Percentiles rank a stretch among this genome's conserved stretches.
phyloP scores from a whole-genome alignment of 2,329 filamentous ascomycete species.

The Tolypocladium ovalisporum region DNA sequence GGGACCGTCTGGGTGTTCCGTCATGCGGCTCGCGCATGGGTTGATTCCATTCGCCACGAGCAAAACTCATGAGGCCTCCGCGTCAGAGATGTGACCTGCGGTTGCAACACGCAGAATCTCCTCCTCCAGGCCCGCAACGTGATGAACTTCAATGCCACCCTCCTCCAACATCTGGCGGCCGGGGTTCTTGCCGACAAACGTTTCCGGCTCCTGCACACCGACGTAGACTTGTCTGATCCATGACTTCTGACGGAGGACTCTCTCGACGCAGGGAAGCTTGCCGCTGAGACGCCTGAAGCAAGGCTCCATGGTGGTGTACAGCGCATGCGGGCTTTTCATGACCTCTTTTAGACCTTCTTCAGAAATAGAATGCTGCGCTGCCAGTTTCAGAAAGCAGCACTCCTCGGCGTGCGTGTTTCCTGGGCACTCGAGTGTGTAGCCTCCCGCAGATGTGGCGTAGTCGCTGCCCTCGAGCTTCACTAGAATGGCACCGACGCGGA shows the following conservation, averaged over 20 bases:
- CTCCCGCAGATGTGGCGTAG: slow-evolving; percentile 58
- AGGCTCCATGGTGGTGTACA: slow-evolving; percentile 93
- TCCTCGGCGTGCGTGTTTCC: slow-evolving; percentile 98
- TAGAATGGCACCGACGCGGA: slow-evolving; percentile 87
- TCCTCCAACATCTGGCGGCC: slow-evolving; percentile 60
- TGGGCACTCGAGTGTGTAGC: slow-evolving; percentile 80
- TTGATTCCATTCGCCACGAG: slow-evolving; percentile 44
- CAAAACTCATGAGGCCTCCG: slow-evolving; percentile 37
- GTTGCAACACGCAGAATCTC: slow-evolving; percentile 76
- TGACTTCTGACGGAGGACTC: slow-evolving; percentile 53
- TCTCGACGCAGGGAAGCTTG: slow-evolving; percentile 66
- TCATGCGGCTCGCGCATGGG: slow-evolving; percentile 40
- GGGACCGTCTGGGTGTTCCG: slow-evolving; percentile 24
- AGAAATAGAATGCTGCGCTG: slow-evolving; percentile 31
- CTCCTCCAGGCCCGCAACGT: slow-evolving; percentile 64
- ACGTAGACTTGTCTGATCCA: slow-evolving; percentile 72
- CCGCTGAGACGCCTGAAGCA: slow-evolving; percentile 66
- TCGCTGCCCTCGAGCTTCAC: slow-evolving; percentile 37
- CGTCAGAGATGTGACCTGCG: slow-evolving; percentile 56
- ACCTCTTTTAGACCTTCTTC: slow-evolving; percentile 43
- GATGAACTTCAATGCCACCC: slow-evolving; percentile 62
- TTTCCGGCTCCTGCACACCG: slow-evolving; percentile 81
- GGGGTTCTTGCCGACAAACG: slow-evolving; percentile 74
- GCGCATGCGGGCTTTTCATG: slow-evolving; percentile 23
- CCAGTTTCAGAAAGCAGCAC: slow-evolving; percentile 72